phyloP scores from a whole-genome alignment of 2,329 filamentous ascomycete genomes.

The Hymenoscyphus occultus region DNA sequence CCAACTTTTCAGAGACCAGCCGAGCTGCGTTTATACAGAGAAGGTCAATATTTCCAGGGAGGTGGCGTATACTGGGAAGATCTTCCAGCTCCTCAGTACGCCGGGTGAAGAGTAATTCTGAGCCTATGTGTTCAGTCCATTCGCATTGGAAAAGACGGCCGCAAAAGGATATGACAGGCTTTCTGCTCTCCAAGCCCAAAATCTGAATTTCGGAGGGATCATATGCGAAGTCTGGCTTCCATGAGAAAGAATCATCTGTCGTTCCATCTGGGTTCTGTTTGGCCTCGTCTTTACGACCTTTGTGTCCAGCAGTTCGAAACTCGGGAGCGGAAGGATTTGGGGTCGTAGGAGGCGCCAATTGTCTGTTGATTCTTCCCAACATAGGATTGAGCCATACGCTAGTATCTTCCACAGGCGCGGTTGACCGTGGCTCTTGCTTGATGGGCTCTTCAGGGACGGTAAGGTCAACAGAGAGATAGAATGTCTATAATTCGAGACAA shows the following conservation, averaged over 20 bases:
- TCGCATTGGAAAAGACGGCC: constrained; percentile 74
- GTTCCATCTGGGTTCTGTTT: constrained; percentile 21
- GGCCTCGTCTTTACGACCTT: constrained; percentile 21
- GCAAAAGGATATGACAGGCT: constrained; percentile 77
- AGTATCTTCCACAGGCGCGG: constrained; percentile 9
- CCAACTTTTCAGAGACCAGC: constrained; percentile 64
- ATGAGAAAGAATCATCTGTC: constrained; percentile 23
- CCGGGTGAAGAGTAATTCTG: constrained; percentile 70
- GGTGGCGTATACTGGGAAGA: constrained; percentile 49
- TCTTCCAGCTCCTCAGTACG: constrained; percentile 41
- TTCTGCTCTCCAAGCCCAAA: constrained; percentile 72
- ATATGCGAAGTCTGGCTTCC: neutral
- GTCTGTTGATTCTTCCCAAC: neutral
- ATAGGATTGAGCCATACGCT: constrained; percentile 26
- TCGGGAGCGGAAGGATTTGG: constrained; percentile 7
- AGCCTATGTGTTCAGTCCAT: constrained; percentile 83
- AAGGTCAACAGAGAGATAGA: constrained; percentile 61
- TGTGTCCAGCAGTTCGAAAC: constrained; percentile 5
- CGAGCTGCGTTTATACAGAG: constrained; percentile 68
- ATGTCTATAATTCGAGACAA: constrained; percentile 46
- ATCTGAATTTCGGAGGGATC: constrained; percentile 58
- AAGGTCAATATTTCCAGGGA: constrained; percentile 62
- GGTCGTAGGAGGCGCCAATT: constrained; percentile 10
- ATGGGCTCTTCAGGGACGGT: constrained; percentile 41
- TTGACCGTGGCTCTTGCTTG: constrained; percentile 13